Evolutionary conservation across 2,329 filamentous ascomycete species (phyloP).

Genomic region (Cylindrodendrum hubeiense): DNA sequence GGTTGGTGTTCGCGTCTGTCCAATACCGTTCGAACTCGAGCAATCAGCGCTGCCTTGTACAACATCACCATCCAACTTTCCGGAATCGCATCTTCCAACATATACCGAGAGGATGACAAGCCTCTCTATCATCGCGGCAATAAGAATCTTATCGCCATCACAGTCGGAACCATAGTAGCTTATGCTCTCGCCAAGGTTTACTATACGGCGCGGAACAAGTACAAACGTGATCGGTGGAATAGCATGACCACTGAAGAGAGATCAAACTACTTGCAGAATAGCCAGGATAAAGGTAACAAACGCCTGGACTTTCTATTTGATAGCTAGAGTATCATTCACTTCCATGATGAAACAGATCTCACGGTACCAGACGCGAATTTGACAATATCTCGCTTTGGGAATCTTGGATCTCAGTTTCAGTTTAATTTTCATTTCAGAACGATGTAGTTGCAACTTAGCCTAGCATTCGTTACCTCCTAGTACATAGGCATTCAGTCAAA

Average conservation of each 20-base stretch:
- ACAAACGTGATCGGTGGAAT: slow-evolving; percentile 14
- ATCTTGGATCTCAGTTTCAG: no score
- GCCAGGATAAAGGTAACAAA: slow-evolving; percentile 13
- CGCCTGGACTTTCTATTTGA: slow-evolving; percentile 23
- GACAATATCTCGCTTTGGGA: no score
- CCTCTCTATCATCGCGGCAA: slow-evolving; percentile 22
- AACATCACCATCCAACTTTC: slow-evolving; percentile 22
- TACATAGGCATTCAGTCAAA: no score
- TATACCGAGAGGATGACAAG: slow-evolving; percentile 24
- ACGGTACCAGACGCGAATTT: no score
- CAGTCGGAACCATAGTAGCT: neutral
- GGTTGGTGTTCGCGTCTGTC: slow-evolving; percentile 19
- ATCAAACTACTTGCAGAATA: slow-evolving; percentile 3
- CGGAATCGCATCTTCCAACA: slow-evolving; percentile 22
- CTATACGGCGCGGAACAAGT: slow-evolving; percentile 17
- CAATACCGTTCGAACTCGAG: slow-evolving; percentile 18
- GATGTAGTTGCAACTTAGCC: no score
- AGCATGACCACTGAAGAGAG: slow-evolving; percentile 14
- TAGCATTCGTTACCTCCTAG: no score
- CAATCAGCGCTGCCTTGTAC: slow-evolving; percentile 19
- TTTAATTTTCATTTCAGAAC: no score
- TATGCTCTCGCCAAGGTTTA: slow-evolving; percentile 23
- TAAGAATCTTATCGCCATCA: slow-evolving; percentile 19
- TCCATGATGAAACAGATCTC: no score
- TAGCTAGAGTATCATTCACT: no score